Conservation (phyloP, 2,329 filamentous ascomycete species). For the Sordariomycetes sp. region DNA sequence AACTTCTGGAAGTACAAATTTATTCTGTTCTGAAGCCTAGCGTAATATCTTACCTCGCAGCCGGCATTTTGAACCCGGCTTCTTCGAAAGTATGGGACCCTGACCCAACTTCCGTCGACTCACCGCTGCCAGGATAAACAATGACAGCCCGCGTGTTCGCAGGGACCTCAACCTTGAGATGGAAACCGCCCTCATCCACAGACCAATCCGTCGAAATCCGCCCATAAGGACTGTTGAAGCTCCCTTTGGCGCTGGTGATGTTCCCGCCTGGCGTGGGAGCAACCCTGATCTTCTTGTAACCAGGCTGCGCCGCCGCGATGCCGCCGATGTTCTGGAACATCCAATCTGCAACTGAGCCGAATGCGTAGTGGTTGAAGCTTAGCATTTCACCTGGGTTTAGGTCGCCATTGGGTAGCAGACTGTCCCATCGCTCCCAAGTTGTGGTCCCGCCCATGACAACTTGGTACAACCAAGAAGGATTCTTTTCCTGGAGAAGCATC, state of each 20-base stretch:
- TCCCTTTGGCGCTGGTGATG: slow-evolving; percentile 19
- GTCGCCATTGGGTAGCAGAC: slow-evolving; percentile 29
- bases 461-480: slow-evolving; percentile 39
- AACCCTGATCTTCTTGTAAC: slow-evolving; percentile 27
- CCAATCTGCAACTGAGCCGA: slow-evolving; percentile 37
- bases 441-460: slow-evolving; percentile 36
- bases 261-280: slow-evolving; percentile 23
- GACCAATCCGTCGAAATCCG: slow-evolving; percentile 16
- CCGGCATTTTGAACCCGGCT: no score
- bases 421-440: slow-evolving; percentile 43
- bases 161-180: slow-evolving; percentile 10
- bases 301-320: slow-evolving; percentile 25
- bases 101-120: no score
- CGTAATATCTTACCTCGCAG: no score
- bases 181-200: slow-evolving; percentile 10
- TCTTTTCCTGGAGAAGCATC: slow-evolving; percentile 35
- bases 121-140: slow-evolving; percentile 5
- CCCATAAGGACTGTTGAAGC: slow-evolving; percentile 21
- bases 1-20: no score
- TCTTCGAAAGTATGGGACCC: no score
- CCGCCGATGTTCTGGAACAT: slow-evolving; percentile 33
- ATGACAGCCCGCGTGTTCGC: slow-evolving; percentile 10
- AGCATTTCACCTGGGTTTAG: slow-evolving; percentile 38
- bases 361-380: slow-evolving; percentile 41
- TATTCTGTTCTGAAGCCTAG: no score